phyloP scores from a whole-genome alignment of 495 filamentous ascomycete genomes.

The Glarea lozoyensis region DNA sequence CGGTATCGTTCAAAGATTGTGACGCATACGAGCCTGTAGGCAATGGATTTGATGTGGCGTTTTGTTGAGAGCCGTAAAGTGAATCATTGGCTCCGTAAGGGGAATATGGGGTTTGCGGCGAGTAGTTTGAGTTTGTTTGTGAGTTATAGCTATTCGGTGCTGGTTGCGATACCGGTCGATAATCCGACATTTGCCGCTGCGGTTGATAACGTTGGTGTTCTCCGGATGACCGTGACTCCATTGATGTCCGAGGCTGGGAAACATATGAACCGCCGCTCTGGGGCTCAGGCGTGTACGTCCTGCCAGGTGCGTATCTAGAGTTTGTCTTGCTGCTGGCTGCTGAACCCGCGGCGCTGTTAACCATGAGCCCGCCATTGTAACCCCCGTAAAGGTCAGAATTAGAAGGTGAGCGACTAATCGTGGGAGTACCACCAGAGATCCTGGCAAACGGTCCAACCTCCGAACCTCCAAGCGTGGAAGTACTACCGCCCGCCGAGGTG shows the following conservation, averaged over 20 bases:
- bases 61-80: constrained; percentile 7
- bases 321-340: constrained; percentile 26
- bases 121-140: constrained; percentile 9
- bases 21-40: constrained; percentile 10
- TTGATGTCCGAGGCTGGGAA: constrained; percentile 35
- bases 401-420: constrained; percentile 73
- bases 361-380: constrained; percentile 18
- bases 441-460: constrained; percentile 75
- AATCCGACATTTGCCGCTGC: constrained; percentile 33
- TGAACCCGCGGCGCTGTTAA: constrained; percentile 10
- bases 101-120: constrained; percentile 12
- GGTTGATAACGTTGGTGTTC: constrained; percentile 30
- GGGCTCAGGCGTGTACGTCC: constrained; percentile 21
- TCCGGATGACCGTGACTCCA: constrained; percentile 31
- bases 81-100: constrained; percentile 5
- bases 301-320: constrained; percentile 57
- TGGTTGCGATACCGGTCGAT: constrained; percentile 24
- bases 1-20: constrained; percentile 8
- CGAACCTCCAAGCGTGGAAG: constrained; percentile 42
- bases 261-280: constrained; percentile 24
- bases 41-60: constrained; percentile 10
- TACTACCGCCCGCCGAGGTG: constrained; percentile 44
- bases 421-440: constrained; percentile 68
- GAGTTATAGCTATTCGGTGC: constrained; percentile 7
- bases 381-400: constrained; percentile 67